Conservation (phyloP, 495 filamentous ascomycete species). For the Penicillium odoratum region DNA sequence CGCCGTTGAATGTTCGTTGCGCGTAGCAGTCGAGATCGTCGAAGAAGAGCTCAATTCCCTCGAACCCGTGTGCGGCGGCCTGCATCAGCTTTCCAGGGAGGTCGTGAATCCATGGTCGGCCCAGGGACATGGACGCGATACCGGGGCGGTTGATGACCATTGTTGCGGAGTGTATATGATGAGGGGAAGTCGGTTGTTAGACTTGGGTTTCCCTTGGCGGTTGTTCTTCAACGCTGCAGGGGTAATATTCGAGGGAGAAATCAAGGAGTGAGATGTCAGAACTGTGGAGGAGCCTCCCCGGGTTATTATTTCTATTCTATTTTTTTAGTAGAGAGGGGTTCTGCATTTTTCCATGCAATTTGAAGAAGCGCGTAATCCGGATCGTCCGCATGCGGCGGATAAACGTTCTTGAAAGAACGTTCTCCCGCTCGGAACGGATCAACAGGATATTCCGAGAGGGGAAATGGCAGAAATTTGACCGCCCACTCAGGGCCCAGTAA, state of each 20-base stretch:
- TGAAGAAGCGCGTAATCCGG: not conserved
- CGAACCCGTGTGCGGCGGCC: slow-evolving; percentile 63
- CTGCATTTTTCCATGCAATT: slow-evolving; percentile 5
- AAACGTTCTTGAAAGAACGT: slow-evolving; percentile 10
- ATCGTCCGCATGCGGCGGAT: slow-evolving; percentile 12
- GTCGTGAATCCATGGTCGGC: slow-evolving; percentile 64
- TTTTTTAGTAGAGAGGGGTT: slow-evolving; percentile 4
- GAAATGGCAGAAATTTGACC: not conserved
- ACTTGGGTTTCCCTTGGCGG: not conserved
- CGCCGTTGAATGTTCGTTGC: slow-evolving; percentile 49
- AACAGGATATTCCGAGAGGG: not conserved
- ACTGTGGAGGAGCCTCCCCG: not conserved
- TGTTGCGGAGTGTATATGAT: slow-evolving; percentile 7
- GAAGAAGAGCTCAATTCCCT: slow-evolving; percentile 76
- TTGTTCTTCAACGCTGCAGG: not conserved
- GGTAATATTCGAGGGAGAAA: not conserved
- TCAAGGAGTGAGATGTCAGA: not conserved
- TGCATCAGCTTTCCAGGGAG: slow-evolving; percentile 65
- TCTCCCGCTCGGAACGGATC: not conserved
- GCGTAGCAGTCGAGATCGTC: slow-evolving; percentile 73
- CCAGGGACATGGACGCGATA: slow-evolving; percentile 74
- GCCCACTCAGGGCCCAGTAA: not conserved
- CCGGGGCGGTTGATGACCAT: slow-evolving; percentile 46
- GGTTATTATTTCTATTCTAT: not conserved
- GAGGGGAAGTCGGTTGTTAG: slow-evolving; percentile 1